Conservation (phyloP, 2,329 filamentous ascomycete species). For the Septoria petroselini region DNA sequence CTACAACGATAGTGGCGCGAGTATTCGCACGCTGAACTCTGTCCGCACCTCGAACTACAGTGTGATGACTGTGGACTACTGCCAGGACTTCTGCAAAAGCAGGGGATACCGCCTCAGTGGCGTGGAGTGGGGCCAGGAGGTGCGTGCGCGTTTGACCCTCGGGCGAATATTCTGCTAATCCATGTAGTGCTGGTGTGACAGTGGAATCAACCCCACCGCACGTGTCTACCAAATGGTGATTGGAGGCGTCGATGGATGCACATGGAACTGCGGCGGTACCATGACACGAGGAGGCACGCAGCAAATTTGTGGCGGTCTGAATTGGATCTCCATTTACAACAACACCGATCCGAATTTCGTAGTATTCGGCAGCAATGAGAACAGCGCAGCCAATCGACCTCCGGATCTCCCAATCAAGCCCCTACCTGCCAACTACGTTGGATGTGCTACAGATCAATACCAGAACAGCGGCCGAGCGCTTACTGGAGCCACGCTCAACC, state of each 20-base stretch:
- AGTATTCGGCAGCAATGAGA: conserved; percentile 22
- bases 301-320: conserved; percentile 35
- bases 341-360: conserved; percentile 34
- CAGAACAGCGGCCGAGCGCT: conserved; percentile 26
- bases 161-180: neutral
- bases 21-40: conserved; percentile 30
- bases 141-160: neutral
- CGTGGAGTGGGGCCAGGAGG: conserved; percentile 35
- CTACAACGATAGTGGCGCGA: conserved; percentile 36
- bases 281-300: conserved; percentile 27
- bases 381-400: conserved; percentile 27
- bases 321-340: conserved; percentile 36
- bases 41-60: conserved; percentile 27
- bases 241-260: conserved; percentile 23
- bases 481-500: conserved; percentile 16
- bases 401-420: conserved; percentile 21
- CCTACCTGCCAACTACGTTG: conserved; percentile 33
- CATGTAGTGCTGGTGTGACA: conserved; percentile 36
- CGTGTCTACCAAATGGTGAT: neutral
- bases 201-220: conserved; percentile 33
- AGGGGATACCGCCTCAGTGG: conserved; percentile 35
- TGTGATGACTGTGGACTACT: conserved; percentile 37
- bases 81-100: conserved; percentile 34
- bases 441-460: conserved; percentile 32
- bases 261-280: conserved; percentile 33